A percentile compares a stretch with the other conserved stretches of the same genome.
These are phyloP conservation scores for Glycine soja DNA, from an alignment of 306 rosid genomes.

Conservation along the genomic window DNA sequence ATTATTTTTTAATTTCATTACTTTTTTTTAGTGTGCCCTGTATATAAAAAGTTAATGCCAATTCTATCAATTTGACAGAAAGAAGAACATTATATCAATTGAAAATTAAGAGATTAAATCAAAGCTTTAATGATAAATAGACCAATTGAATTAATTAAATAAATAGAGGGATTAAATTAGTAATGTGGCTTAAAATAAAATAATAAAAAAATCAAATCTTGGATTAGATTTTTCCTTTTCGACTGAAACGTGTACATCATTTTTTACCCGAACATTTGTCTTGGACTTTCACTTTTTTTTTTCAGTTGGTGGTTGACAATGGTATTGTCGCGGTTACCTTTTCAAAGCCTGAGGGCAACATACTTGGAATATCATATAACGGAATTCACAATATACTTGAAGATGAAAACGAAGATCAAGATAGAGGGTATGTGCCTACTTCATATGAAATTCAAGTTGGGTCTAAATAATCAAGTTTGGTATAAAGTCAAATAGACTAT, in stretches of 20 bases:
- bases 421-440: constrained; percentile 70
- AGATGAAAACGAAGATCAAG: constrained; percentile 31
- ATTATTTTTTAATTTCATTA: too few relatives aligned
- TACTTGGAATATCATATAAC: constrained; percentile 64
- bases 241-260: neutral
- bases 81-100: too few relatives aligned
- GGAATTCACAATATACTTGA: constrained; percentile 73
- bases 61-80: too few relatives aligned
- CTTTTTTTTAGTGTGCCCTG: too few relatives aligned
- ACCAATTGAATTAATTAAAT: too few relatives aligned
- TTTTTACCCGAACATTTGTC: constrained; percentile 10
- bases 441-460: neutral
- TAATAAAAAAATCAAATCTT: neutral
- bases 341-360: constrained; percentile 66
- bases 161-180: too few relatives aligned
- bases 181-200: too few relatives aligned
- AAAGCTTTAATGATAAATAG: too few relatives aligned
- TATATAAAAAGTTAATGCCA: too few relatives aligned
- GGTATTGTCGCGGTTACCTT: constrained; percentile 67
- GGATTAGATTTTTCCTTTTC: neutral
- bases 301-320: constrained; percentile 71
- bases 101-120: too few relatives aligned
- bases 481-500: neutral
- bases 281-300: constrained; percentile 41
- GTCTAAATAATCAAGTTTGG: constrained; percentile 3